Evolutionary conservation across 2,329 filamentous ascomycete species (phyloP).

Genomic region (Rutstroemia sp.): DNA sequence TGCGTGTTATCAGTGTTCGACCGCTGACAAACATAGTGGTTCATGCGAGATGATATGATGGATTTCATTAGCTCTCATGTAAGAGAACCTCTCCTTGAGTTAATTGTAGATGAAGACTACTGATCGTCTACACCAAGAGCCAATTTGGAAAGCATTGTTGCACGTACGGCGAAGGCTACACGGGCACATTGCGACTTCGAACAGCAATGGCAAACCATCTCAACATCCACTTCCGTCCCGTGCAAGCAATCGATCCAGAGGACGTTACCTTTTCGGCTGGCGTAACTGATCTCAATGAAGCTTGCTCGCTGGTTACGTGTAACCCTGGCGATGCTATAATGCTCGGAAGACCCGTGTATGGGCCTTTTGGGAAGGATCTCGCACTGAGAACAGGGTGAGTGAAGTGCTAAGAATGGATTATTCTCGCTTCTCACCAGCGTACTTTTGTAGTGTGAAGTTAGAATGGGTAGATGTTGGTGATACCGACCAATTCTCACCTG

Average conservation of each 20-base stretch:
- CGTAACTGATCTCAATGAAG: no score
- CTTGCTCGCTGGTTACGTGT: no score
- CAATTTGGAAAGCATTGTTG: neutral
- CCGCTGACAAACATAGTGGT: neutral
- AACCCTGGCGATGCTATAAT: no score
- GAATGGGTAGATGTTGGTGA: neutral
- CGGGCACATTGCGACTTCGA: neutral
- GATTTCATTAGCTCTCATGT: neutral
- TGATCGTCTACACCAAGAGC: no score
- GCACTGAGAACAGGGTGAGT: no score
- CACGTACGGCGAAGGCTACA: neutral
- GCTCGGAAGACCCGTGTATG: neutral
- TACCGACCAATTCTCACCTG: neutral
- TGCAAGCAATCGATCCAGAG: neutral
- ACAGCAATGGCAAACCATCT: neutral
- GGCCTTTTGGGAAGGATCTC: no score
- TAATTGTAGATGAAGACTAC: neutral
- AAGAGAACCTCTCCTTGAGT: neutral
- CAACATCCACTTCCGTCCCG: neutral
- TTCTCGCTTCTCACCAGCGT: no score
- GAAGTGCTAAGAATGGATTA: no score
- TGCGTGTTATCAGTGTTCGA: neutral
- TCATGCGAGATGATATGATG: neutral
- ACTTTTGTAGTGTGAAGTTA: neutral
- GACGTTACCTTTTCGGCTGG: neutral